Percentiles rank a stretch among this genome's conserved stretches.
Conservation (phyloP, 768 basidiomycete genomes). For the Pisolithus tinctorius region DNA sequence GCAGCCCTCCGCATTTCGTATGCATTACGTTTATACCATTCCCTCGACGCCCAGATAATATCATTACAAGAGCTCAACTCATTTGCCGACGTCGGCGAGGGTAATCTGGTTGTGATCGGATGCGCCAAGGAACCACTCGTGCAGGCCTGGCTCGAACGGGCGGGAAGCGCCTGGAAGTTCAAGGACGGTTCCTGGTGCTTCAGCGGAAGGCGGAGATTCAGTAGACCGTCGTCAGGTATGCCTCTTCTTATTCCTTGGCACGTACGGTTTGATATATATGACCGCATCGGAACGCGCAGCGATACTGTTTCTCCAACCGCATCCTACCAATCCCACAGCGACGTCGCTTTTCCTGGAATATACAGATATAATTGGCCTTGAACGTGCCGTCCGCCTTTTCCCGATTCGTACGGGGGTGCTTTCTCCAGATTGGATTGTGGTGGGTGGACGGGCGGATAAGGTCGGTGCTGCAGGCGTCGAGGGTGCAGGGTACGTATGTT, state of each 20-base stretch:
- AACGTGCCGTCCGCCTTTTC: constrained; percentile 65
- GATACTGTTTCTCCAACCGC: constrained; percentile 6
- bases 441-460: constrained; percentile 44
- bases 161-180: constrained; percentile 11
- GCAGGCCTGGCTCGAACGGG: constrained; percentile 23
- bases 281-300: constrained; percentile 45
- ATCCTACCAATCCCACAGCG: constrained; percentile 20
- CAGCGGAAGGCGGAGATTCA: constrained; percentile 8
- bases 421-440: constrained; percentile 72
- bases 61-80: constrained; percentile 29
- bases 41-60: constrained; percentile 60
- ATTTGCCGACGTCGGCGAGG: constrained; percentile 22
- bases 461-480: constrained; percentile 67
- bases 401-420: constrained; percentile 78
- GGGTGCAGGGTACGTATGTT: constrained; percentile 62
- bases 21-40: constrained; percentile 60
- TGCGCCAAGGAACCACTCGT: constrained; percentile 30
- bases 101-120: constrained; percentile 59
- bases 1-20: constrained; percentile 64
- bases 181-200: constrained; percentile 16
- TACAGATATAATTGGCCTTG: constrained; percentile 51
- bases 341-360: constrained; percentile 54
- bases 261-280: not conserved
- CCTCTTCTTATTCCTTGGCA: not conserved
- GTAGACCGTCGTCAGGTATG: constrained; percentile 17